Evolutionary conservation across 1,284 basidiomycete species (phyloP), one percentile per base, ranked within the genome.

Genomic region (Agaricales sp.): DNA sequence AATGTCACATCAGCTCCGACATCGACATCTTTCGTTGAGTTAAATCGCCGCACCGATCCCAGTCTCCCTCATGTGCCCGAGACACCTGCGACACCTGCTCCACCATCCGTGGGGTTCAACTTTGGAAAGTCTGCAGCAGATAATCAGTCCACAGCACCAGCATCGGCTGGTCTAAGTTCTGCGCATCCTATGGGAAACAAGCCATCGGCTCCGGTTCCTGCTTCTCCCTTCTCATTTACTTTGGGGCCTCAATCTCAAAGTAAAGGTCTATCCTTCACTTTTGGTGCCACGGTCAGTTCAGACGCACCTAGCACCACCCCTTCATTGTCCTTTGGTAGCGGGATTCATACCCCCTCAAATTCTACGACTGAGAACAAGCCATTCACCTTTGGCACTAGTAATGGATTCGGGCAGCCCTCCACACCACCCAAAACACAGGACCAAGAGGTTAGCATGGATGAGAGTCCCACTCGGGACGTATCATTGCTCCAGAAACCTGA

Each of bases 391-490:
- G 69, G 67, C 38, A 25, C 24, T 48, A 41, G 55, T 6, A 51
- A 58, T n/a, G 48, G 60, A 21, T 64, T 73, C 23, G 70, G 77
- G 24, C 61, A 66, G 2, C 39, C 39, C 6, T 8, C 8, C 39
- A 82, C 78, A 6, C 80, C 78, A 13, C 80, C 80, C 1, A 77
- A 71, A 57, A 66, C 61, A 47, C 65, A 63, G 44, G 75, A 74
- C 44, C 69, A 75, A 49, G 81, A 80, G 53, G 73, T 80, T 56
- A 73, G 64, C 45, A 84, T 84, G 81, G 81, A 84, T 44, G 81
- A 84, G 61, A 84, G 81, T 53, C 81, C 81, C 1, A 75, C 70
- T 2, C 69, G 82, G 51, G 80, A 78, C 19, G 57, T 70, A 66
- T 65, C 50, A 79, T 51, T 62, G 73, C 1, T 80, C 79, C 44